These are phyloP conservation scores for Citrus medica DNA, from an alignment of 345 rosid genomes.

Conservation along the genomic window DNA sequence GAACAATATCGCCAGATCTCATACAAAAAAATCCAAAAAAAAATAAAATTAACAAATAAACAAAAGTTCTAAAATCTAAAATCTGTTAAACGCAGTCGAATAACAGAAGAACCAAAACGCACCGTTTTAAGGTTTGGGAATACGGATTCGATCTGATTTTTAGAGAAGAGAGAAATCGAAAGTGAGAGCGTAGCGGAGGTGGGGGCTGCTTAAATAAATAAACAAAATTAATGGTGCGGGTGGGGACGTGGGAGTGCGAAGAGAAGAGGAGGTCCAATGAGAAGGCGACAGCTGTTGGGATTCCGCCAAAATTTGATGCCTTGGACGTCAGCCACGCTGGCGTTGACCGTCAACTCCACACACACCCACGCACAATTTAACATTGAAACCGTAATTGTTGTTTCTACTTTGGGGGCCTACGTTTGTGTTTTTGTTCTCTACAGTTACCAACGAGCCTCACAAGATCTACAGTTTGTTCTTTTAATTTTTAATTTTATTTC, in stretches of 20 bases:
- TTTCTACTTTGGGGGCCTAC: neutral
- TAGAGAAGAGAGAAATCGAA: neutral
- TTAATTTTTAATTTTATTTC: neutral
- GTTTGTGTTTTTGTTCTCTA: neutral
- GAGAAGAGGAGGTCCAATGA: slow-evolving; percentile 27
- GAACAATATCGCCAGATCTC: slow-evolving; percentile 22
- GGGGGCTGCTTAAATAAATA: neutral
- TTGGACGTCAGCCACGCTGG: slow-evolving; percentile 22
- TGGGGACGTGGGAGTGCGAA: no score
- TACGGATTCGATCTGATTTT: neutral
- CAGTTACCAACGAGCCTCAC: neutral
- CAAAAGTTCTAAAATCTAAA: neutral
- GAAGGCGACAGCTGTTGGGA: slow-evolving; percentile 31
- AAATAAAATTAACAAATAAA: neutral
- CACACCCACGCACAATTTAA: neutral
- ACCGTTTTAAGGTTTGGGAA: slow-evolving; percentile 9
- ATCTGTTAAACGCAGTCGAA: no score
- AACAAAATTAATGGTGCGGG: neutral
- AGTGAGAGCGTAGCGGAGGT: neutral
- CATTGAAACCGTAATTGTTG: neutral
- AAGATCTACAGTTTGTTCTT: neutral
- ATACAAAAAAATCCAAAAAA: neutral
- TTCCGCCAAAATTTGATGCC: slow-evolving; percentile 13
- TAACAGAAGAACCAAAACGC: neutral
- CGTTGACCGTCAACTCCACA: slow-evolving; percentile 31